phyloP scores from a whole-genome alignment of 495 filamentous ascomycete genomes.

The Penicillium antarcticum region DNA sequence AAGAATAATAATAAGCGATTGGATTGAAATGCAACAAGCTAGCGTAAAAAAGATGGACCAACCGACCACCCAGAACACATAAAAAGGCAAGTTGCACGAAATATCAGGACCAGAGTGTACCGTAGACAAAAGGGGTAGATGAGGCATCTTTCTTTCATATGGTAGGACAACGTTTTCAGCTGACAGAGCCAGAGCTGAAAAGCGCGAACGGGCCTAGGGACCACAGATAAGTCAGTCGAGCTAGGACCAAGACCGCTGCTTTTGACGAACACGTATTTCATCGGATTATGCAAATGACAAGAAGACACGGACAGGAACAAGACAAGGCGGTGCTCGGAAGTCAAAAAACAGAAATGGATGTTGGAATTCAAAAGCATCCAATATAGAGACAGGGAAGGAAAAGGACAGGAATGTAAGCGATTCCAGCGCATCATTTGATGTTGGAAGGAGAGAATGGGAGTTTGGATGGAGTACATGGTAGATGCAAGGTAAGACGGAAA shows the following conservation, averaged over 20 bases:
- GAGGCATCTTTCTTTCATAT: neutral
- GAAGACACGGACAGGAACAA: neutral
- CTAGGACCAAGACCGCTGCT: neutral
- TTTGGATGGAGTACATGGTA: slow-evolving; percentile 17
- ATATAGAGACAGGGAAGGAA: neutral
- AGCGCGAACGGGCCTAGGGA: neutral
- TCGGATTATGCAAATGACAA: neutral
- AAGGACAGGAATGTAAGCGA: slow-evolving; percentile 18
- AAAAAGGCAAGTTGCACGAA: neutral
- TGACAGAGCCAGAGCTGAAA: neutral
- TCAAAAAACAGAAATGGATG: neutral
- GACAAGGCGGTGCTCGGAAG: no score
- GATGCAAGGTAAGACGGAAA: slow-evolving; percentile 11
- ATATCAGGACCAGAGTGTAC: neutral
- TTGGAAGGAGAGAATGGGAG: slow-evolving; percentile 11
- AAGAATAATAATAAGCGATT: slow-evolving; percentile 1
- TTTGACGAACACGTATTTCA: neutral
- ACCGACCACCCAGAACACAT: neutral
- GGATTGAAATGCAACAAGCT: slow-evolving; percentile 1
- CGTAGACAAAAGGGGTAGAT: neutral
- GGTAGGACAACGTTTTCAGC: neutral
- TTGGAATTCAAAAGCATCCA: slow-evolving; percentile 1
- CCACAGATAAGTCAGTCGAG: no score
- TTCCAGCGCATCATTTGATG: slow-evolving; percentile 14
- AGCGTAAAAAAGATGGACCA: neutral